Conservation (phyloP, 1,139 yeast genomes). For the Meyerozyma elateridarum region DNA sequence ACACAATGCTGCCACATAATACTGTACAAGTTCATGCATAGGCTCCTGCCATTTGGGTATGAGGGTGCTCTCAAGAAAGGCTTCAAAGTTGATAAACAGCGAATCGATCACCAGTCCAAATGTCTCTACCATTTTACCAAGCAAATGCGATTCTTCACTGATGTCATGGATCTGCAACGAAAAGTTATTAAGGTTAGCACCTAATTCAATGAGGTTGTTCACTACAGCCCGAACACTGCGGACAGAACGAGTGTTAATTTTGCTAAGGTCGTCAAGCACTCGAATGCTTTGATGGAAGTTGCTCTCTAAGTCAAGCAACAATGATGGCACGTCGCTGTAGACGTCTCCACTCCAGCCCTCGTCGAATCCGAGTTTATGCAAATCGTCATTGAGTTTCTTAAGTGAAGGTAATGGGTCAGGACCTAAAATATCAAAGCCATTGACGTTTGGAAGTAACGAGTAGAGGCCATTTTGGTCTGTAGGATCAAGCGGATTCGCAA, state of each 20-base stretch:
- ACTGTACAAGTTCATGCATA: constrained; percentile 37
- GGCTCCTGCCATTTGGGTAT: constrained; percentile 48
- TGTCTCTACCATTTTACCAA: constrained; percentile 36
- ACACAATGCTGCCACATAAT: constrained; percentile 34
- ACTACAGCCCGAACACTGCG: constrained; percentile 28
- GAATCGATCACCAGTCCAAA: constrained; percentile 45
- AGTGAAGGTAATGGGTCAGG: constrained; percentile 31
- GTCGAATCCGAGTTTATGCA: constrained; percentile 29
- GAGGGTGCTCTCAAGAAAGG: constrained; percentile 29
- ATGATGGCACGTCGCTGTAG: not conserved
- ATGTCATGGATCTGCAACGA: constrained; percentile 38
- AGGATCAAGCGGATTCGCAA: constrained; percentile 44
- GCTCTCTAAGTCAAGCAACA: constrained; percentile 1
- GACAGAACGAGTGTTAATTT: constrained; percentile 28
- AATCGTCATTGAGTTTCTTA: constrained; percentile 33
- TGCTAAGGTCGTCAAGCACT: constrained; percentile 30
- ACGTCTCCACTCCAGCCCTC: constrained; percentile 32
- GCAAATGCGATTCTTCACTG: constrained; percentile 19
- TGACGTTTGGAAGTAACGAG: constrained; percentile 35
- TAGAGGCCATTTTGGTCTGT: constrained; percentile 45
- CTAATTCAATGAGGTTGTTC: constrained; percentile 35
- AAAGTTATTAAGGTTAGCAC: constrained; percentile 45
- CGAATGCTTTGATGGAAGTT: constrained; percentile 32
- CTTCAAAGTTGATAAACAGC: constrained; percentile 38
- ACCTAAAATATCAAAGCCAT: constrained; percentile 24